Base-by-base conservation (phyloP, 331 rosid genomes). In the Quercus lobata region DNA sequence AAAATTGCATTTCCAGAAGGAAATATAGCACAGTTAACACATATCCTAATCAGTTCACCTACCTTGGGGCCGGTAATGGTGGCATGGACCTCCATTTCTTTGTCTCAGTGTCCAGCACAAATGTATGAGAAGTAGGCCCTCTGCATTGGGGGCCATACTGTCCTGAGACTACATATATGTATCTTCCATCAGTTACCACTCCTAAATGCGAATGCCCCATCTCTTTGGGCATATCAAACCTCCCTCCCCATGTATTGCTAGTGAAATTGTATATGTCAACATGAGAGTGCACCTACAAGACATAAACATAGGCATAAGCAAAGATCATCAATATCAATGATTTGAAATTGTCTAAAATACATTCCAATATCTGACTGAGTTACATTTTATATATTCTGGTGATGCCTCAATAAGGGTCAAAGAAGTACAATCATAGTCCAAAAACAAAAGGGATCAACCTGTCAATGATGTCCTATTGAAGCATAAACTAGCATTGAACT, bases 151-250 rank as follows among this genome's bases (percentile, higher is more conserved):
- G 90, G 71, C 98, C 98, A 80, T 83, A 85, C 82, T 94, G 98
- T 74, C 98, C 97, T 0, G 97, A 86, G 70, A 94, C 78, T 37
- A 91, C 89, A 80, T 88, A 94, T 52, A 91, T 82, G 86, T 86
- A 92, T 84, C 97, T 94, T 72, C 95, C 94, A 90, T 94, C 98
- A 80, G 90, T 86, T 34, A 89, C 88, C 58, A 91, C 85, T 73
- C 98, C 98, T 86, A 92, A 87, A 90, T 94, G 97, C n/a, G 98
- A 94, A 84, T 92, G 74, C 58, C 86, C 98, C 98, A 94, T 91
- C 41, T 92, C 97, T 84, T 90, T 86, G 65, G 98, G 97, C 83
- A 80, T 90, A 72, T 86, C 80, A 82, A 94, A 83, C 74, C 74
- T 83, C 29, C 79, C 96, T 24, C 72, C 84, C 98, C 97, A 90